Conservation (phyloP, 2,329 filamentous ascomycete species). For the Sphaerostilbella broomeana region DNA sequence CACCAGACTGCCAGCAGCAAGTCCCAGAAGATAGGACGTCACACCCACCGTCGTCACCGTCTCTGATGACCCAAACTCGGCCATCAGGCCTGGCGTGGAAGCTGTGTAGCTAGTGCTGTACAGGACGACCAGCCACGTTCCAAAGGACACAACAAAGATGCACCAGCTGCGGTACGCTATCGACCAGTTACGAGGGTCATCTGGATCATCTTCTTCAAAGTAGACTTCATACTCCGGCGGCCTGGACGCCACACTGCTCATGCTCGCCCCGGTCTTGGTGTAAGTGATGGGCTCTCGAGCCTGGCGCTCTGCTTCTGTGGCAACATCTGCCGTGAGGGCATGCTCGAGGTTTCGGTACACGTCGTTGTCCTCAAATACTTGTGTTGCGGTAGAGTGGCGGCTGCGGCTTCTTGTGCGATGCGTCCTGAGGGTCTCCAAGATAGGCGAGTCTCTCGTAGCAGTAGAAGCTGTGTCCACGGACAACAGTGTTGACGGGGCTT, state of each 20-base stretch:
- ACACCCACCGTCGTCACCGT: slow-evolving; percentile 67
- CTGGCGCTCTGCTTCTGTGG: slow-evolving; percentile 33
- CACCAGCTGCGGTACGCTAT: slow-evolving; percentile 39
- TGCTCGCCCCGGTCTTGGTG: slow-evolving; percentile 35
- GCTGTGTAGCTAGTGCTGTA: slow-evolving; percentile 77
- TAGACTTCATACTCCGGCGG: slow-evolving; percentile 64
- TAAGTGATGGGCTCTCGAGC: slow-evolving; percentile 40
- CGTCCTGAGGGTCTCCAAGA: neutral
- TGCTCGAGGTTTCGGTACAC: slow-evolving; percentile 32
- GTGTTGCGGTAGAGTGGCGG: slow-evolving; percentile 5
- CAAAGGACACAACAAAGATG: slow-evolving; percentile 39
- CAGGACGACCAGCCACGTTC: slow-evolving; percentile 51
- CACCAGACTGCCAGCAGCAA: slow-evolving; percentile 64
- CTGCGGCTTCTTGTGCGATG: slow-evolving; percentile 6
- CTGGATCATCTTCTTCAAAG: slow-evolving; percentile 57
- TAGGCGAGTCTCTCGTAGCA: neutral
- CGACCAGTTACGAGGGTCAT: slow-evolving; percentile 65
- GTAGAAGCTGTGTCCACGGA: too few species aligned
- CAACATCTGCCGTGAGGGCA: slow-evolving; percentile 30
- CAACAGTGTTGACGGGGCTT: too few species aligned
- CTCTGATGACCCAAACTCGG: slow-evolving; percentile 55
- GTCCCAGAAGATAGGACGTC: slow-evolving; percentile 70
- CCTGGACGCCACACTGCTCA: slow-evolving; percentile 37
- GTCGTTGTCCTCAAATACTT: slow-evolving; percentile 20
- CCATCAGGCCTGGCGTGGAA: slow-evolving; percentile 60